Percentiles rank a stretch among this genome's conserved stretches.
Conservation (phyloP, 306 rosid species). For the Vicia sativa region DNA sequence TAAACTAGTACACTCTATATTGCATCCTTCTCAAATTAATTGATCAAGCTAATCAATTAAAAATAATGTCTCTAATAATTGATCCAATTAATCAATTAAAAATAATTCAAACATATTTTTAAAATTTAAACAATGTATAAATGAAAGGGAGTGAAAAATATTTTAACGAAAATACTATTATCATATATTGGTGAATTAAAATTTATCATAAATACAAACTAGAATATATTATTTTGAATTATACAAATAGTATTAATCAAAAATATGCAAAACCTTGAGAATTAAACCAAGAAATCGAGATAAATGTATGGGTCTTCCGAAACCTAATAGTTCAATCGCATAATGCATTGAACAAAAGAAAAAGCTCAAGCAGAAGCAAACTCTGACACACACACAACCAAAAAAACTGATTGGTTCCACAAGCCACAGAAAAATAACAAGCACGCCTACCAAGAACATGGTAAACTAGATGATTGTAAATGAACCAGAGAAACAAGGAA, state of each 20-base stretch:
- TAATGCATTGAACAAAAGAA: conserved; percentile 27
- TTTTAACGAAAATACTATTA: too few species aligned
- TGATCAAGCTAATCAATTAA: too few species aligned
- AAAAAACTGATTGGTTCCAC: conserved; percentile 41
- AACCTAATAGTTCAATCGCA: conserved; percentile 16
- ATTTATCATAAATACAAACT: too few species aligned
- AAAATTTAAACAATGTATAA: too few species aligned
- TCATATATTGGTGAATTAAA: too few species aligned
- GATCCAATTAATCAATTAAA: too few species aligned
- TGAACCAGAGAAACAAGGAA: conserved; percentile 48
- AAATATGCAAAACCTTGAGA: conserved; percentile 29
- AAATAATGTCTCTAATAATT: too few species aligned
- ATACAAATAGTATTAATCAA: neutral
- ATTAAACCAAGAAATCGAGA: conserved; percentile 16
- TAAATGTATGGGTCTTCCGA: neutral
- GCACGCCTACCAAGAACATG: conserved; percentile 27
- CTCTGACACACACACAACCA: conserved; percentile 7
- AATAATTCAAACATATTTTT: too few species aligned
- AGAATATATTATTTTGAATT: too few species aligned
- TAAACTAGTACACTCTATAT: too few species aligned
- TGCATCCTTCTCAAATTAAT: too few species aligned
- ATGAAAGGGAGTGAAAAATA: too few species aligned
- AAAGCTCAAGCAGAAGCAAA: conserved; percentile 44
- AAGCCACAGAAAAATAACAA: conserved; percentile 40
- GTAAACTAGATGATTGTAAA: conserved; percentile 41